phyloP scores from a whole-genome alignment of 495 filamentous ascomycete genomes.

The Hamigera avellanea region DNA sequence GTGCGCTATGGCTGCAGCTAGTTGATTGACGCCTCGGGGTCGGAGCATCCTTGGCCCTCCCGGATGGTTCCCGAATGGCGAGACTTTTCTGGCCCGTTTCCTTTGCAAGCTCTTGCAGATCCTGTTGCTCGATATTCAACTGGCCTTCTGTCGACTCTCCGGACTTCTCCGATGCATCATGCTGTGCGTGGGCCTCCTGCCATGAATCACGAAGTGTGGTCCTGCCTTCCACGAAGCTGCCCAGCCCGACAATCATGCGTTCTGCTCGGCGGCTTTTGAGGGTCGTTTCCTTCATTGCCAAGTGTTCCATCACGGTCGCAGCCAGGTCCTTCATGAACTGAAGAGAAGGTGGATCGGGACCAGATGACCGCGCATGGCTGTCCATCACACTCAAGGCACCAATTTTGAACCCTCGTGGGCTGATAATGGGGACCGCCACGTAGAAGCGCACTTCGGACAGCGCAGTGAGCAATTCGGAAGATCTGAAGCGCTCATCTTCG shows the following conservation, averaged over 20 bases:
- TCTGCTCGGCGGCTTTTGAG: constrained; percentile 8
- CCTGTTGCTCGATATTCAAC: too few species aligned
- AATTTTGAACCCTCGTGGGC: constrained; percentile 43
- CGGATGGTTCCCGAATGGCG: too few species aligned
- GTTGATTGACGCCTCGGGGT: too few species aligned
- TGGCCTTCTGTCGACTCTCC: too few species aligned
- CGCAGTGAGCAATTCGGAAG: constrained; percentile 14
- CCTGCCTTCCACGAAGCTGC: constrained; percentile 23
- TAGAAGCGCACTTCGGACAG: constrained; percentile 43
- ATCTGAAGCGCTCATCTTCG: constrained; percentile 12
- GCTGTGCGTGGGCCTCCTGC: too few species aligned
- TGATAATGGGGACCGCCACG: constrained; percentile 47
- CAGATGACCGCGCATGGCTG: constrained; percentile 17
- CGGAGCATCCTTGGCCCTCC: too few species aligned
- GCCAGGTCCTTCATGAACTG: constrained; percentile 24
- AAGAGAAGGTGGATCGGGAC: constrained; percentile 7
- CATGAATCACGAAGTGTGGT: too few species aligned
- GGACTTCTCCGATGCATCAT: too few species aligned
- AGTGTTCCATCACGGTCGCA: constrained; percentile 15
- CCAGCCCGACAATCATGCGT: constrained; percentile 20
- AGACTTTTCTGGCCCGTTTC: too few species aligned
- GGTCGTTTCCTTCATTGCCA: constrained; percentile 5
- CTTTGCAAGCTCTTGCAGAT: too few species aligned
- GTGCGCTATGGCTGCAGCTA: too few species aligned
- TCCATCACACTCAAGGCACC: constrained; percentile 52